Percentiles rank a stretch among this genome's conserved stretches.
Evolutionary conservation across 2,329 filamentous ascomycete genomes (phyloP).

Genomic region (Diaporthe destruens): DNA sequence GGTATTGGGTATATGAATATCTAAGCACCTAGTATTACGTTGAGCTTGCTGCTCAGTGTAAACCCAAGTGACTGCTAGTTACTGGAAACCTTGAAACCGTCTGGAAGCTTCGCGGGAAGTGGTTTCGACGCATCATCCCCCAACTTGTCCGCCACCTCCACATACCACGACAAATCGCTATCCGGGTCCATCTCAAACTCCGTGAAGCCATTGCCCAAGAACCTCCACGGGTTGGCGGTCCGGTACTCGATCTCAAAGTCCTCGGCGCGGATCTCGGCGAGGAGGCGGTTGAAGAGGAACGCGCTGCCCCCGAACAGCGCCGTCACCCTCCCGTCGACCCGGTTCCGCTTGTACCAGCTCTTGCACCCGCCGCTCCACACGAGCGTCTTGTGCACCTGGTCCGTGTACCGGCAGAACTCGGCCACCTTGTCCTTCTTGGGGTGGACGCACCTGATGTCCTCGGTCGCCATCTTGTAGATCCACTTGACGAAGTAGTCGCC

Average conservation of each 20-base stretch:
- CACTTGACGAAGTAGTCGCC: not conserved
- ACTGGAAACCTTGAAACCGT: no score
- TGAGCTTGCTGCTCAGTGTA: no score
- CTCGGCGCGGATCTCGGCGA: not conserved
- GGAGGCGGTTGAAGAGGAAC: not conserved
- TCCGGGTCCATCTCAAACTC: not conserved
- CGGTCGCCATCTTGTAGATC: not conserved
- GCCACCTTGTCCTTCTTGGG: not conserved
- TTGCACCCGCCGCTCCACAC: not conserved
- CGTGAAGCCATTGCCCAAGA: not conserved
- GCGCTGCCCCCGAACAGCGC: not conserved
- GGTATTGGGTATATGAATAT: no score
- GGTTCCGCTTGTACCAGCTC: conserved; percentile 4
- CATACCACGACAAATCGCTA: not conserved
- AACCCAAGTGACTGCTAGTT: no score
- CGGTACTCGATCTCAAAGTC: conserved; percentile 3
- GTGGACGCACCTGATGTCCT: not conserved
- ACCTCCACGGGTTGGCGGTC: not conserved
- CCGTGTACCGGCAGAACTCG: not conserved
- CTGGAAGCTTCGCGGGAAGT: no score
- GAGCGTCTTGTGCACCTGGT: not conserved
- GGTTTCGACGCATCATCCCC: no score
- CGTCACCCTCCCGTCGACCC: not conserved
- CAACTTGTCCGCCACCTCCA: not conserved
- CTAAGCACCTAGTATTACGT: no score